Conservation (phyloP, 2,329 filamentous ascomycete genomes). For the Cytospora piceicola region DNA sequence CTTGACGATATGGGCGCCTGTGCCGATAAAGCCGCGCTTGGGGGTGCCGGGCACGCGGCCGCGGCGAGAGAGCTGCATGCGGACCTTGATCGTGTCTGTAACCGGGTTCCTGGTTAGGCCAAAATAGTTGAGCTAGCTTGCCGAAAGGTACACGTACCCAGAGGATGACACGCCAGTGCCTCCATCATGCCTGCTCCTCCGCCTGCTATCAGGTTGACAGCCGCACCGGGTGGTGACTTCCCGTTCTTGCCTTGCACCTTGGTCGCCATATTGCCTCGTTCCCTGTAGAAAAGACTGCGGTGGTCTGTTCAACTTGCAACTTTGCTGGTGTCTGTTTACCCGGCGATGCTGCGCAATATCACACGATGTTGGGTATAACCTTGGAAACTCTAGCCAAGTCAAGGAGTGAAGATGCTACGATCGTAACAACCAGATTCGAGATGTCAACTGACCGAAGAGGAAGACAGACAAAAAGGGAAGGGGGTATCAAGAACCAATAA, state of each 20-base stretch:
- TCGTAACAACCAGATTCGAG: not conserved
- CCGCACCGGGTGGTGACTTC: constrained; percentile 81
- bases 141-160: constrained; percentile 62
- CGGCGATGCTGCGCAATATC: not conserved
- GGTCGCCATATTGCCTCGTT: constrained; percentile 44
- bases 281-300: constrained; percentile 19
- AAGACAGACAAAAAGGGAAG: constrained; percentile 12
- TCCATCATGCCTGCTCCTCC: constrained; percentile 99
- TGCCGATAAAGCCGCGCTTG: constrained; percentile 84
- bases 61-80: constrained; percentile 95
- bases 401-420: not conserved
- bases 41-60: constrained; percentile 82
- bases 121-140: constrained; percentile 18
- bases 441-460: not conserved
- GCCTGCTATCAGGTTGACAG: constrained; percentile 87
- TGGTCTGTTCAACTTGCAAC: not conserved
- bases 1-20: constrained; percentile 82
- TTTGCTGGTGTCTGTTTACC: not conserved
- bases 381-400: not conserved
- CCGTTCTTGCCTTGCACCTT: constrained; percentile 51
- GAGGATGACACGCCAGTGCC: constrained; percentile 90
- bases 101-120: constrained; percentile 31
- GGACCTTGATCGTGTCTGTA: constrained; percentile 94
- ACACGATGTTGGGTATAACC: not conserved
- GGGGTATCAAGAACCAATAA: constrained; percentile 21